Percentiles rank a stretch among this genome's conserved stretches.
phyloP scores from a whole-genome alignment of 495 filamentous ascomycete genomes.

The Jackrogersella minutella region DNA sequence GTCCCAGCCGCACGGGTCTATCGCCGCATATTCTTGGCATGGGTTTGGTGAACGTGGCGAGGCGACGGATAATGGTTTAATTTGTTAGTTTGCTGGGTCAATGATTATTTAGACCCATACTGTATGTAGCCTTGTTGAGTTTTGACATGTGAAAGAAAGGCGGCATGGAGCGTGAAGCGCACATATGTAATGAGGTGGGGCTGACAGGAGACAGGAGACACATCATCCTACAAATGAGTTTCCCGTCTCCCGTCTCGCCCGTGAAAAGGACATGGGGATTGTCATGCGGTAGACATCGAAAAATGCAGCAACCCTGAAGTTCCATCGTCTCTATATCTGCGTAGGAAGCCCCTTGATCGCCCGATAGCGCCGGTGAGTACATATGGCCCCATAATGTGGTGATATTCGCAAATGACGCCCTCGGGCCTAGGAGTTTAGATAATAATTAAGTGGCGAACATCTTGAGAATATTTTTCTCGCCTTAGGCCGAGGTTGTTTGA shows the following conservation, averaged over 20 bases:
- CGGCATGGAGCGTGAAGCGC: not conserved
- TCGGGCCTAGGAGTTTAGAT: slow-evolving; percentile 8
- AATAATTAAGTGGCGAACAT: slow-evolving; percentile 12
- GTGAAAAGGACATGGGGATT: slow-evolving; percentile 12
- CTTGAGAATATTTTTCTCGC: not conserved
- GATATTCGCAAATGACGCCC: slow-evolving; percentile 6
- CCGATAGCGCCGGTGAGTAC: slow-evolving; percentile 7
- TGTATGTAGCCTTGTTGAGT: not conserved
- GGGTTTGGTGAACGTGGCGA: slow-evolving; percentile 14
- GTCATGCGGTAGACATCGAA: not conserved
- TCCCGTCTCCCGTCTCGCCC: not conserved
- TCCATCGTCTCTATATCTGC: slow-evolving; percentile 15
- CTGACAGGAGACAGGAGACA: not conserved
- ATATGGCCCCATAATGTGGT: slow-evolving; percentile 2
- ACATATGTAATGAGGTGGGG: slow-evolving; percentile 4
- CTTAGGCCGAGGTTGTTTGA: slow-evolving; percentile 27
- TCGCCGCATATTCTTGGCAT: slow-evolving; percentile 33
- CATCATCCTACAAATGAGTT: slow-evolving; percentile 1
- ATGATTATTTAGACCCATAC: not conserved
- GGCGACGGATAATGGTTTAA: not conserved
- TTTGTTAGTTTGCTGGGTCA: slow-evolving; percentile 13
- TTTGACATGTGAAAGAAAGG: slow-evolving; percentile 38
- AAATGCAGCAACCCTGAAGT: slow-evolving; percentile 25
- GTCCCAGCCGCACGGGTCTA: slow-evolving; percentile 23
- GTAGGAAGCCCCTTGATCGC: slow-evolving; percentile 16